phyloP scores from a whole-genome alignment of 2,329 filamentous ascomycete genomes.

The Penicillium brevicompactum region DNA sequence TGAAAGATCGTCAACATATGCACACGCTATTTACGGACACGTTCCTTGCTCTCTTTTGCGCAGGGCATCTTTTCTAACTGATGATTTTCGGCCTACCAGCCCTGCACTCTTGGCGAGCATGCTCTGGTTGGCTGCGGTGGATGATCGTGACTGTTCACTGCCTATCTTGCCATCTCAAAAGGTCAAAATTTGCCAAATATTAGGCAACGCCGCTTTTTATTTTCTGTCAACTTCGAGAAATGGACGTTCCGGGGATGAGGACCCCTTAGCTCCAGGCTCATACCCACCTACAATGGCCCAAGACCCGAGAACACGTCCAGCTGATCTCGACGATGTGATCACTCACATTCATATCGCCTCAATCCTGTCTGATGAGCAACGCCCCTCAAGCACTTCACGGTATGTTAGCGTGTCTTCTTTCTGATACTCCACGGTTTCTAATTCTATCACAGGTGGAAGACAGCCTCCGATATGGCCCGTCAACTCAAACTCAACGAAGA shows the following conservation, averaged over 20 bases:
- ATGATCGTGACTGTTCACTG: conserved; percentile 81
- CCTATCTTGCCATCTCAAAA: conserved; percentile 81
- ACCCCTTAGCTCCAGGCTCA: conserved; percentile 49
- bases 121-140: conserved; percentile 93
- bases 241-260: conserved; percentile 58
- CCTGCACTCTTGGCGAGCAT: conserved; percentile 88
- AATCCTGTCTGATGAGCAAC: conserved; percentile 91
- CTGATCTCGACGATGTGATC: conserved; percentile 83
- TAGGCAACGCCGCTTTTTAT: conserved; percentile 81
- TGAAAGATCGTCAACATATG: conserved; percentile 80
- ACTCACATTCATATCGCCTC: conserved; percentile 92
- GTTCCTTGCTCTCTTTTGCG: conserved; percentile 89
- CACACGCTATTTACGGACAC: conserved; percentile 89
- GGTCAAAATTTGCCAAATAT: conserved; percentile 81
- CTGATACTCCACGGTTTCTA: neutral
- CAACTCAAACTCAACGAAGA: conserved; percentile 87
- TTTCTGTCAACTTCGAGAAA: conserved; percentile 86
- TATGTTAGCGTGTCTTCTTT: conserved; percentile 10
- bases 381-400: conserved; percentile 90
- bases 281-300: neutral
- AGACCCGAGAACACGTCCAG: conserved; percentile 34
- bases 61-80: conserved; percentile 82
- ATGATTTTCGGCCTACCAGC: conserved; percentile 76
- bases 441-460: conserved; percentile 67
- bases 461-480: conserved; percentile 84